phyloP scores from a whole-genome alignment of 805 yeast species.

The Candida montana region DNA sequence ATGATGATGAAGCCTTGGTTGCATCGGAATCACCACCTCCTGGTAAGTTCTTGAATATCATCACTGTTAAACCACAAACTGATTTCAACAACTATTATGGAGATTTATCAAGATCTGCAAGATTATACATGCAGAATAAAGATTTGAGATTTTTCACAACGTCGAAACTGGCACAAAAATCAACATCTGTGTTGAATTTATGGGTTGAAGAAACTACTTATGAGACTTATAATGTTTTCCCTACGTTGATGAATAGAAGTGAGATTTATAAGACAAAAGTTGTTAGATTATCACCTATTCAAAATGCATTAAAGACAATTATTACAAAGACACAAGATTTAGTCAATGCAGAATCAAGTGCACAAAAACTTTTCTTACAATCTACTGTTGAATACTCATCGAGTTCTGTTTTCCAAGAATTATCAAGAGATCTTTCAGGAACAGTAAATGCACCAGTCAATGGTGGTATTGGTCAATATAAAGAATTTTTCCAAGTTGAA shows the following conservation, averaged over 20 bases:
- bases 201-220: slow-evolving; percentile 88
- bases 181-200: slow-evolving; percentile 62
- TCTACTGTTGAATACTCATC: slow-evolving; percentile 39
- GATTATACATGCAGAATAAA: slow-evolving; percentile 71
- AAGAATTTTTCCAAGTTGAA: slow-evolving; percentile 53
- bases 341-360: slow-evolving; percentile 58
- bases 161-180: slow-evolving; percentile 67
- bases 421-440: slow-evolving; percentile 71
- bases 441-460: slow-evolving; percentile 90
- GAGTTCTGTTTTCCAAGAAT: slow-evolving; percentile 49
- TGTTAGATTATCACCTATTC: slow-evolving; percentile 70
- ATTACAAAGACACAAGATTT: slow-evolving; percentile 67
- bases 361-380: slow-evolving; percentile 41
- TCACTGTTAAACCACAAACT: slow-evolving; percentile 64
- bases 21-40: slow-evolving; percentile 47
- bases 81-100: slow-evolving; percentile 40
- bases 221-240: slow-evolving; percentile 72
- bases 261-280: slow-evolving; percentile 50
- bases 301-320: slow-evolving; percentile 70
- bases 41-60: slow-evolving; percentile 71
- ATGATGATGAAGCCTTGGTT: slow-evolving; percentile 49
- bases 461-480: slow-evolving; percentile 85
- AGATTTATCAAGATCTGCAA: slow-evolving; percentile 46
- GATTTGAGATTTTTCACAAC: slow-evolving; percentile 65
- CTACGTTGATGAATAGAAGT: slow-evolving; percentile 81